Conservation (phyloP, 208 protist genomes). For the Trypanosoma cruzi region DNA sequence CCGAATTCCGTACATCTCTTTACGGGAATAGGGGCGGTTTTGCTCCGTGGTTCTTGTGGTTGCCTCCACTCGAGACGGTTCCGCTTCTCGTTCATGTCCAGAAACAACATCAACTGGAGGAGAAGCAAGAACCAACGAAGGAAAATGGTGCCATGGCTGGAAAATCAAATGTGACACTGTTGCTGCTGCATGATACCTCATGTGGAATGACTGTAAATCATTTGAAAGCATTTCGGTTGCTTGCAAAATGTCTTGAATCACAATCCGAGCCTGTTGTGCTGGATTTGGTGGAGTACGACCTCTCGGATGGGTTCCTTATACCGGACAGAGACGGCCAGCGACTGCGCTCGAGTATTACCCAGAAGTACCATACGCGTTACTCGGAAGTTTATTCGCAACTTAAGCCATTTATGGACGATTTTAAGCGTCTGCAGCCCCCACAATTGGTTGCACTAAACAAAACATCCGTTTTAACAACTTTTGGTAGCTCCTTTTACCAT, state of each 20-base stretch:
- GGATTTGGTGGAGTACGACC: constrained; percentile 27
- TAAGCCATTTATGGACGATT: constrained; percentile 19
- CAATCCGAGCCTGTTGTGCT: neutral
- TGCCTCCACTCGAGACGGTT: constrained; percentile 19
- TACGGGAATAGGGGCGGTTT: neutral
- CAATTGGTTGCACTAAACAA: constrained; percentile 40
- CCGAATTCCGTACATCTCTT: constrained; percentile 9
- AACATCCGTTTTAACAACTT: constrained; percentile 38
- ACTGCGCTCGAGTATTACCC: neutral
- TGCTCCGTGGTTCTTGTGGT: constrained; percentile 30
- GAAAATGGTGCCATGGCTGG: neutral
- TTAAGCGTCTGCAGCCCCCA: constrained; percentile 27
- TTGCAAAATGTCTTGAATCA: constrained; percentile 16
- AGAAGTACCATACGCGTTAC: neutral
- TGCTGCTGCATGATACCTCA: constrained; percentile 39
- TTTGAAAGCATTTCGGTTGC: constrained; percentile 43
- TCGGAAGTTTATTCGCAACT: constrained; percentile 19
- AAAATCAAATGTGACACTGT: constrained; percentile 9
- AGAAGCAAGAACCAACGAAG: neutral
- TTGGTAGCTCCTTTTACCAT: constrained; percentile 25
- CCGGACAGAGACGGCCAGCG: neutral
- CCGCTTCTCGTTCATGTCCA: constrained; percentile 26
- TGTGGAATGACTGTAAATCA: constrained; percentile 47
- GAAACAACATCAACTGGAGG: neutral
- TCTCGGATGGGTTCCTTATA: constrained; percentile 9